A percentile compares a stretch with the other conserved stretches of the same genome.
These are phyloP conservation scores for Alternaria atra DNA, from an alignment of 2,329 filamentous ascomycete genomes.

Conservation along the genomic window DNA sequence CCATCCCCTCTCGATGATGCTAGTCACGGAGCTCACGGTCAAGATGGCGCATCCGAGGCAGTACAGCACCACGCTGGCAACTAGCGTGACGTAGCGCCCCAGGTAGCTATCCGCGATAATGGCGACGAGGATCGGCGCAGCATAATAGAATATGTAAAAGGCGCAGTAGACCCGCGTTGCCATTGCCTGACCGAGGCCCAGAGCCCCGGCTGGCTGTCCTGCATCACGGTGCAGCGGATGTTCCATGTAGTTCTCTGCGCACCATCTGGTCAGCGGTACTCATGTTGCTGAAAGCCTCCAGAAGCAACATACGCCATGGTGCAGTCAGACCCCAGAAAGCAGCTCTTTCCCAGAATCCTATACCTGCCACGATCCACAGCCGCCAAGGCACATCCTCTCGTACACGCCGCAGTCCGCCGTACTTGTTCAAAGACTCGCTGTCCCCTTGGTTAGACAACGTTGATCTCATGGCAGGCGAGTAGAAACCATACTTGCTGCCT, in stretches of 20 bases:
- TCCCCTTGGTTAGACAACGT: too few relatives aligned
- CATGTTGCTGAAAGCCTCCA: too few relatives aligned
- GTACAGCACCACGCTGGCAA: constrained; percentile 28
- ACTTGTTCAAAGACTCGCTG: not conserved
- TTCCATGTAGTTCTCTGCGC: constrained; percentile 30
- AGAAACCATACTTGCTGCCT: too few relatives aligned
- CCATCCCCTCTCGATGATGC: not conserved
- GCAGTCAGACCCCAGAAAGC: constrained; percentile 1
- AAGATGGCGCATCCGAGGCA: not conserved
- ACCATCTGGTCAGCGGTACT: too few relatives aligned
- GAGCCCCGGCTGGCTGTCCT: constrained; percentile 30
- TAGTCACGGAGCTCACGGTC: not conserved
- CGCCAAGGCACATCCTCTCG: not conserved
- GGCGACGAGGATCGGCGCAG: constrained; percentile 39
- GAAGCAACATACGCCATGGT: constrained; percentile 1
- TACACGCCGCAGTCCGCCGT: not conserved
- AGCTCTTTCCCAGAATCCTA: constrained; percentile 2
- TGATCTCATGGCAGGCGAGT: too few relatives aligned
- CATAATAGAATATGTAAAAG: constrained; percentile 23
- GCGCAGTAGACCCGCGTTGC: constrained; percentile 28
- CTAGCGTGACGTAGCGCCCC: constrained; percentile 44
- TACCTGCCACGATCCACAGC: not conserved
- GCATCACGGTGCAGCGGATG: constrained; percentile 13
- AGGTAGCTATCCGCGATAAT: constrained; percentile 47
- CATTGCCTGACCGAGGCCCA: constrained; percentile 31